Evolutionary conservation across 23 red algal genomes (phyloP), one percentile per base, ranked within the genome.

Genomic region (Gracilaria caudata): DNA sequence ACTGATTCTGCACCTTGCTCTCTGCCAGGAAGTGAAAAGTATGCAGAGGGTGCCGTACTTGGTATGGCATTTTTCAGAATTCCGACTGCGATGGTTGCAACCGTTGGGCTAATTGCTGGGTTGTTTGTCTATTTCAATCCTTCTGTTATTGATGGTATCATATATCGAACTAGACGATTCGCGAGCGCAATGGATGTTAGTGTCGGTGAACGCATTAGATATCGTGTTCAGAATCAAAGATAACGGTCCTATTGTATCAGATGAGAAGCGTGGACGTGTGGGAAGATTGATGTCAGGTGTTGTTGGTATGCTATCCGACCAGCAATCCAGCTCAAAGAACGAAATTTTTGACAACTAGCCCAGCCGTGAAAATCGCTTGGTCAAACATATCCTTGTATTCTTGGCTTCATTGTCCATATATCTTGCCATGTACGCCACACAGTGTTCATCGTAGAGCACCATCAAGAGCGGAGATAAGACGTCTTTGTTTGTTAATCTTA

Each of bases 21-120:
- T 6, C 49, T 89, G 43, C 85, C 85, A 21, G 72, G 73, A 12
- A 56, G 63, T 44, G 85, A 89, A 41, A 68, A 72, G 36, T 89
- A 89, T 33, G 85, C 49, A 54, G 68, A 89, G 38, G 85, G 85
- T 17, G 74, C 85, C 28, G 46, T 79, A 16, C 43, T 89, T 9
- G 85, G 85, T 13, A 64, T 89, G 37, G 85, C 68, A 10, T 75
- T 73, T 13, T 79, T 89, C 35, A 60, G 72, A 28, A 73, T 89
- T 25, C 73, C 85, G 8, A 89, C 85, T 35, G 44, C 70, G 5
- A 68, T 79, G 24, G 85, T 89, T 32, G 85, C 68, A 17, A 30
- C 33, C 12, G 71, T 89, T 20, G 85, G 85, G 25, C 6, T 86
- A 24, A 33, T 58, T 34, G 74, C 21, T 19, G 68, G 43, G 20